Percentiles rank a stretch among this genome's conserved stretches.
These are phyloP conservation scores for Malus asiatica DNA, from an alignment of 306 rosid genomes.

Conservation along the genomic window DNA sequence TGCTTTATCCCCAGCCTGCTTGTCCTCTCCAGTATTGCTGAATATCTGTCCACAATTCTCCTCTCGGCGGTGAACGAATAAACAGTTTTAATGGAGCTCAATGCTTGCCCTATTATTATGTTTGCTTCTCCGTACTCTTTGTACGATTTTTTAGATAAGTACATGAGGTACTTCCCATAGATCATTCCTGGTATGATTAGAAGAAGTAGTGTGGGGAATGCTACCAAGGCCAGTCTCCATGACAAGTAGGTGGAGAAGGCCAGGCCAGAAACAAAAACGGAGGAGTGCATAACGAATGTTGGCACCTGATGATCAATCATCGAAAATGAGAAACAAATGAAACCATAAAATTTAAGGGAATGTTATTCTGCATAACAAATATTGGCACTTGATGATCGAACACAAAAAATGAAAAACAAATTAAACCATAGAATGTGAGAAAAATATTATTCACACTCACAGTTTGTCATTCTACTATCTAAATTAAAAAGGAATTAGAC, in stretches of 20 bases:
- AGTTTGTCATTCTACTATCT: background rate
- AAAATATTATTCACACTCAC: background rate
- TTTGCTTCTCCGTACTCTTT: constrained; percentile 69
- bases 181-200: constrained; percentile 84
- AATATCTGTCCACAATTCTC: constrained; percentile 52
- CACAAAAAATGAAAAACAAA: background rate
- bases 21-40: constrained; percentile 53
- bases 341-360: background rate
- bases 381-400: background rate
- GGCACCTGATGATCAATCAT: constrained; percentile 50
- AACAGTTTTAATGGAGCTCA: constrained; percentile 71
- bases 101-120: constrained; percentile 62
- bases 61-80: constrained; percentile 86
- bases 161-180: constrained; percentile 72
- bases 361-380: background rate
- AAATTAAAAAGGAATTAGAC: background rate
- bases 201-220: constrained; percentile 68
- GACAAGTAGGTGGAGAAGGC: constrained; percentile 70
- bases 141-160: constrained; percentile 41
- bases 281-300: constrained; percentile 69
- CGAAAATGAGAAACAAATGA: background rate
- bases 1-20: constrained; percentile 72
- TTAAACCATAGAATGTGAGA: background rate
- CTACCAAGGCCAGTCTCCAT: constrained; percentile 73
- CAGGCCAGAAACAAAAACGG: constrained; percentile 76